Base-by-base conservation (phyloP, 345 rosid species). In the Hevea brasiliensis region DNA sequence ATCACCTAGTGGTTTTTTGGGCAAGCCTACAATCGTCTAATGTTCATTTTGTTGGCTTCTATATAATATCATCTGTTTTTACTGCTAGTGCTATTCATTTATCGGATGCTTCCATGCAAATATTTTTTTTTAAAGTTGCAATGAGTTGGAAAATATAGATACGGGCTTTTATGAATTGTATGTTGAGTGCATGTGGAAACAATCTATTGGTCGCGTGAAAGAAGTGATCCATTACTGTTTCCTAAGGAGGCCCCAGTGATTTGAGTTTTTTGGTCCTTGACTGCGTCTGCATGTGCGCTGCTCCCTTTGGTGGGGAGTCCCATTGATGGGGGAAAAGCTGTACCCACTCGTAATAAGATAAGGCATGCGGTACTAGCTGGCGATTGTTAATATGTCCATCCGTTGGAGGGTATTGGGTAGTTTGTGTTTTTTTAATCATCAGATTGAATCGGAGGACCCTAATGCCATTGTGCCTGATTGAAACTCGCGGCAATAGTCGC, bases 311-410 rank as follows among this genome's bases (percentile, higher is more conserved):
- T 59, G 51, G 65, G 73, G 37, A 14, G 8, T 35, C 42, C 65
- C 55, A 27, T 44, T 70, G 42, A 69, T 32, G 4, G 17, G 21
- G 15, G 8, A 41, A 6, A 23, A 1, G 26, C 17, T 2, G 57
- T 58, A 44, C 64, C 73, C 73, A 58, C 65, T 70, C 42, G 4
- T 70, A 7, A 27, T n/a, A 32, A 58, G 55, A 42, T 44, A 6
- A 24, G 41, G 56, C 18, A 9, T 27, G 3, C 6, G 27, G 21
- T 23, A 6, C 57, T 27, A 53, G 32, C 54, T 13, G 32, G 55
- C 14, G n/a, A n/a, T n/a, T n/a, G n/a, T n/a, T n/a, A n/a, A n/a
- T n/a, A 32, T 32, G 37, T 32, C 37, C 37, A n/a, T n/a, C n/a
- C n/a, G n/a, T n/a, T n/a, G n/a, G n/a, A n/a, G n/a, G n/a, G n/a